Evolutionary conservation across 495 filamentous ascomycete genomes (phyloP).

Genomic region (Aspergillus wentii): DNA sequence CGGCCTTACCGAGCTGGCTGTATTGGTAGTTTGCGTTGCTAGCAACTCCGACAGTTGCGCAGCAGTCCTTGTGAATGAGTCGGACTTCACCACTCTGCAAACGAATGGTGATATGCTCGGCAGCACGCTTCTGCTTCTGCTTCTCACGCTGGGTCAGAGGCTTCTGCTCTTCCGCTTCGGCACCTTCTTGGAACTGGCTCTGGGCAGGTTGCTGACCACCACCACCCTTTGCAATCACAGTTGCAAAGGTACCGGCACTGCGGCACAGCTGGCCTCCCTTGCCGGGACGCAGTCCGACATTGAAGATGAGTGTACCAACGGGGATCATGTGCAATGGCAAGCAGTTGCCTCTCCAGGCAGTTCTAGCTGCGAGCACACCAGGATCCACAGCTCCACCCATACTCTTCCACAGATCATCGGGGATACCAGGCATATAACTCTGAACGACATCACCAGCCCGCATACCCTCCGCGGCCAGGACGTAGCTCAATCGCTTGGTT

Average conservation of each 20-base stretch:
- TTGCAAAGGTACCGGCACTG: constrained; percentile 86
- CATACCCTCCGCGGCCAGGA: constrained; percentile 89
- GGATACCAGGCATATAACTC: constrained; percentile 86
- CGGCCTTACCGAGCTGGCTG: constrained; percentile 88
- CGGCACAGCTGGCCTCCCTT: constrained; percentile 85
- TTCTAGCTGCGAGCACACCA: constrained; percentile 90
- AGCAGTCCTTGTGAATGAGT: constrained; percentile 82
- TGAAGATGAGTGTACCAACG: constrained; percentile 83
- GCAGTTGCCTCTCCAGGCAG: constrained; percentile 92
- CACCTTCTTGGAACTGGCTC: constrained; percentile 37
- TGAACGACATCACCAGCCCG: constrained; percentile 85
- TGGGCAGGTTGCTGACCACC: too few relatives aligned
- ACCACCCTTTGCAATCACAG: constrained; percentile 79
- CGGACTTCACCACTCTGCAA: constrained; percentile 90
- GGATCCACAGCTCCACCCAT: constrained; percentile 92
- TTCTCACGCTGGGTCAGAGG: constrained; percentile 31
- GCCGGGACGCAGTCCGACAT: constrained; percentile 69
- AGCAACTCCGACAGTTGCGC: constrained; percentile 86
- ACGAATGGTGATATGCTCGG: constrained; percentile 70
- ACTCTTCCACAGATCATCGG: constrained; percentile 71
- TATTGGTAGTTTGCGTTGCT: constrained; percentile 92
- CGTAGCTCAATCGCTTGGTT: constrained; percentile 61
- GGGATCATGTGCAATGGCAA: constrained; percentile 92
- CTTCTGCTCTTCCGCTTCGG: constrained; percentile 25
- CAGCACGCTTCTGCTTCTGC: constrained; percentile 48